Percentiles rank a stretch among this genome's conserved stretches.
Conservation (phyloP, 2,329 filamentous ascomycete species). For the Madurella fahalii region DNA sequence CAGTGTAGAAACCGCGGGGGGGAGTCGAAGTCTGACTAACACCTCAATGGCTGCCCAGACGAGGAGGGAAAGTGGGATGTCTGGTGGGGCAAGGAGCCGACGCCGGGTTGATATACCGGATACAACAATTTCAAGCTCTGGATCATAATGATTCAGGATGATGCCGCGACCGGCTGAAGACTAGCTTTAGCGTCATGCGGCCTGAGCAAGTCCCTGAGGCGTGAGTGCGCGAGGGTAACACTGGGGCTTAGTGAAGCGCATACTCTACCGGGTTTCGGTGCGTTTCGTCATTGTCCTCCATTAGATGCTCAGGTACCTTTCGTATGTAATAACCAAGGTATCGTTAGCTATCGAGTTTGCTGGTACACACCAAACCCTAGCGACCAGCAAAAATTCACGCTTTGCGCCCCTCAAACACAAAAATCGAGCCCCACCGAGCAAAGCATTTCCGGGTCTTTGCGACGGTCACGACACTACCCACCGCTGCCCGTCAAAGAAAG, state of each 20-base stretch:
- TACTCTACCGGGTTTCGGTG: no score
- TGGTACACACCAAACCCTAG: constrained; percentile 26
- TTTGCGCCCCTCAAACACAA: constrained; percentile 24
- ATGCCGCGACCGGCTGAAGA: not conserved
- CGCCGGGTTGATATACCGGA: not conserved
- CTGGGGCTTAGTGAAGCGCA: no score
- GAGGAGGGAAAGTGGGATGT: constrained; percentile 16
- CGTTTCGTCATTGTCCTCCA: no score
- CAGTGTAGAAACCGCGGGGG: constrained; percentile 5
- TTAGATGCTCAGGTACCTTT: no score
- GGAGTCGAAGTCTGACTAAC: constrained; percentile 16
- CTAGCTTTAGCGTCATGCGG: not conserved
- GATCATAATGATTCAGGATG: not conserved
- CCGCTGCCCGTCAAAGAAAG: constrained; percentile 29
- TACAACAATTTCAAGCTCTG: constrained; percentile 1
- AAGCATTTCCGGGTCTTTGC: constrained; percentile 28
- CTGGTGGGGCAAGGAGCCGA: constrained; percentile 11
- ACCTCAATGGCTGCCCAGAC: constrained; percentile 8
- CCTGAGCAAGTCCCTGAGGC: not conserved
- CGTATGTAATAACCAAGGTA: constrained; percentile 5
- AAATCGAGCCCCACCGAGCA: constrained; percentile 27
- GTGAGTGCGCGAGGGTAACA: not conserved
- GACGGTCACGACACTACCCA: constrained; percentile 32
- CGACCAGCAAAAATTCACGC: constrained; percentile 21
- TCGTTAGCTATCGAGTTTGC: constrained; percentile 4